These are phyloP conservation scores for Saccharomycopsis sp. DNA, from an alignment of 805 yeast species.

Conservation along the genomic window DNA sequence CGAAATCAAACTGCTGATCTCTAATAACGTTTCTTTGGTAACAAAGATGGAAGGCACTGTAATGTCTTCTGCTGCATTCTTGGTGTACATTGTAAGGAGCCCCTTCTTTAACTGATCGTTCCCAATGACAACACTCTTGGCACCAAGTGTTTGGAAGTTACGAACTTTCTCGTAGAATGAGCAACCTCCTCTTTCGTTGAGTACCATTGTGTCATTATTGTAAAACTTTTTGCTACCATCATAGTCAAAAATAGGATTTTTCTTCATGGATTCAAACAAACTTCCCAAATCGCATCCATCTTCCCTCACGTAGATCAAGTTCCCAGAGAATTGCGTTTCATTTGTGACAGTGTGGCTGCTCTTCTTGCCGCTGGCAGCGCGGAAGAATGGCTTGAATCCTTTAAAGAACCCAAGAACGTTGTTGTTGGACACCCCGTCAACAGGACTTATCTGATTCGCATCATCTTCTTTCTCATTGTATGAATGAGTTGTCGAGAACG, in stretches of 20 bases:
- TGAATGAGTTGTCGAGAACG: slow-evolving; percentile 5
- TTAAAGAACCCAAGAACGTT: not conserved
- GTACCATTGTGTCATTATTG: slow-evolving; percentile 5
- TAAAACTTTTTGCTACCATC: not conserved
- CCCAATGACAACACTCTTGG: slow-evolving; percentile 47
- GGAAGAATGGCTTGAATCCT: no score
- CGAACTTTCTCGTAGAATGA: slow-evolving; percentile 45
- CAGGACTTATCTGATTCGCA: no score
- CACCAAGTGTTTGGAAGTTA: slow-evolving; percentile 36
- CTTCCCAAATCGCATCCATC: slow-evolving; percentile 10
- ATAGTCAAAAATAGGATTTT: not conserved
- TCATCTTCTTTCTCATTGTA: no score
- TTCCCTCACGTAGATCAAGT: slow-evolving; percentile 4
- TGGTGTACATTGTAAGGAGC: slow-evolving; percentile 47
- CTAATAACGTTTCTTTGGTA: slow-evolving; percentile 34
- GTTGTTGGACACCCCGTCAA: not conserved
- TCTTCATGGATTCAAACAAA: not conserved
- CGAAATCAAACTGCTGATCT: slow-evolving; percentile 21
- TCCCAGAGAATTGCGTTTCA: slow-evolving; percentile 7
- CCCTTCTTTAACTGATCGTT: slow-evolving; percentile 40
- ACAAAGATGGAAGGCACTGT: slow-evolving; percentile 46
- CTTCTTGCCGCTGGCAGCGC: no score
- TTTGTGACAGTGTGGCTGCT: no score
- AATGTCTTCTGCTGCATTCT: slow-evolving; percentile 35
- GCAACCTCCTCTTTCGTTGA: slow-evolving; percentile 40